These are phyloP conservation scores for Uronychia setigera DNA, from an alignment of 73 alveolate species.

Conservation along the genomic window DNA sequence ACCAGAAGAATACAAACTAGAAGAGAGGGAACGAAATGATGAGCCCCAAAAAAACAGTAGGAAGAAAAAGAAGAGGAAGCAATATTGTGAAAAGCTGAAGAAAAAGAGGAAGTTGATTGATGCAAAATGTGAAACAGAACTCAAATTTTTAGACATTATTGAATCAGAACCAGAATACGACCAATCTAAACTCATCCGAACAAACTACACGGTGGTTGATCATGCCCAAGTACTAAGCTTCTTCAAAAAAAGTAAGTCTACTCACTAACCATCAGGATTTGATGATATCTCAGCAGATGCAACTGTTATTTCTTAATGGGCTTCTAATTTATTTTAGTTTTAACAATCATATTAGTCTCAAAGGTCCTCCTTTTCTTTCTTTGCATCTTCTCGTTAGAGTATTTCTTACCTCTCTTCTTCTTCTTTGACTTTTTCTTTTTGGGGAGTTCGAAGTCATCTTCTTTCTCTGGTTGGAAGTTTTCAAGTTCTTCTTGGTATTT, in stretches of 20 bases:
- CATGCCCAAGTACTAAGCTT: neutral
- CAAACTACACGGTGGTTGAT: neutral
- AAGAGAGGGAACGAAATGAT: neutral
- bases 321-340: neutral
- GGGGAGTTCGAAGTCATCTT: constrained; percentile 23
- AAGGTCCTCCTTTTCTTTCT: neutral
- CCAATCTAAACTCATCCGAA: neutral
- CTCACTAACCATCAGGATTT: neutral
- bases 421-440: constrained; percentile 4
- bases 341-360: neutral
- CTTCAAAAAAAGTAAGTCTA: neutral
- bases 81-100: neutral
- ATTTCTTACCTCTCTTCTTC: constrained; percentile 1
- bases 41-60: neutral
- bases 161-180: neutral
- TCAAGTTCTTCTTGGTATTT: constrained; percentile 12
- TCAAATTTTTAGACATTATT: neutral
- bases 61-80: neutral
- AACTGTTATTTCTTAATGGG: neutral
- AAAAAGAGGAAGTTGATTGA: neutral
- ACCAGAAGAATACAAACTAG: neutral
- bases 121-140: neutral
- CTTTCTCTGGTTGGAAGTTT: constrained; percentile 9
- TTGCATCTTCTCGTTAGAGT: neutral
- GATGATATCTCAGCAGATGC: neutral